phyloP scores from a whole-genome alignment of 768 basidiomycete species.

The Clathrus columnatus region DNA sequence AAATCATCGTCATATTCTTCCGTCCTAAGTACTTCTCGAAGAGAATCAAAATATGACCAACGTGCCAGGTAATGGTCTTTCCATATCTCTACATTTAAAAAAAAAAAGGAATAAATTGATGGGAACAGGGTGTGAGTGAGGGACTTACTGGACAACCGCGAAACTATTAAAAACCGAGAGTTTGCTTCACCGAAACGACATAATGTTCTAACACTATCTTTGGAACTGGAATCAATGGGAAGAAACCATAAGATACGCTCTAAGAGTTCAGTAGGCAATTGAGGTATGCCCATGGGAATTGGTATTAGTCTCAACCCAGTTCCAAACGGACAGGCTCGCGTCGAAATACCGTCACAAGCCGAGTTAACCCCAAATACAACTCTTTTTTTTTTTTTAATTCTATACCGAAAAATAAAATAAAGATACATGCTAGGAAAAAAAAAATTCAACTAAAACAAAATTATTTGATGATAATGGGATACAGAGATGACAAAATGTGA shows the following conservation, averaged over 20 bases:
- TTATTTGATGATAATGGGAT: too few species aligned
- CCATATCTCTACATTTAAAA: conserved; percentile 31
- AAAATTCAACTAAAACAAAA: too few species aligned
- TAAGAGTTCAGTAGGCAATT: conserved; percentile 3
- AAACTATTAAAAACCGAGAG: conserved; percentile 4
- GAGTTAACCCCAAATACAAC: too few species aligned
- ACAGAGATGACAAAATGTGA: too few species aligned
- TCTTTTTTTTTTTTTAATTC: too few species aligned
- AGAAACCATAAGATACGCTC: conserved; percentile 1
- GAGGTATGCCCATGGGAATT: neutral
- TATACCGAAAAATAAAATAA: too few species aligned
- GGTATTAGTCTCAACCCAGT: too few species aligned
- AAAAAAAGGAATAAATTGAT: neutral
- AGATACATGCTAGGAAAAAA: too few species aligned
- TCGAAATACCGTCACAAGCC: too few species aligned
- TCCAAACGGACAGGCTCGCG: too few species aligned
- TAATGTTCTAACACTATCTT: conserved; percentile 1
- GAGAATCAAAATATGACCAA: conserved; percentile 34
- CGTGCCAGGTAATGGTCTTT: conserved; percentile 41
- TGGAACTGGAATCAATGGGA: neutral
- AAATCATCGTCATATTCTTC: conserved; percentile 30
- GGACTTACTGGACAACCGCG: conserved; percentile 1
- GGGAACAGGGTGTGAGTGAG: neutral
- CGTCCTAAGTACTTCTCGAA: conserved; percentile 29
- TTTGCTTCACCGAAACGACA: neutral